phyloP scores from a whole-genome alignment of 2,329 filamentous ascomycete species.

The Trichoderma guizhouense region DNA sequence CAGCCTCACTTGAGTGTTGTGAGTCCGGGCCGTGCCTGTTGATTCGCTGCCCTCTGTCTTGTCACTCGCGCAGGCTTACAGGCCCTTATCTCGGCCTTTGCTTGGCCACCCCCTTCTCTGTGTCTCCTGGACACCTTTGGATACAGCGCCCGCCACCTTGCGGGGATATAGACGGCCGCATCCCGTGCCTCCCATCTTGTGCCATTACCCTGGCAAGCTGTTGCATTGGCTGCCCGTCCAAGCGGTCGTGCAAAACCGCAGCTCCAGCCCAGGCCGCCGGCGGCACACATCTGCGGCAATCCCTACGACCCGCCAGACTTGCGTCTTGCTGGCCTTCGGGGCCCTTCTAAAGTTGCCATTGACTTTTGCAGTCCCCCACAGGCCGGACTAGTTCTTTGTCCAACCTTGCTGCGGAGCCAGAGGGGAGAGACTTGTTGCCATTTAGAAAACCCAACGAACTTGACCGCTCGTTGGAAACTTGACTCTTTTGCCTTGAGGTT shows the following conservation, averaged over 20 bases:
- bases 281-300: not conserved
- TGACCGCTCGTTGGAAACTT: constrained; percentile 3
- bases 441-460: not conserved
- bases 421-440: not conserved
- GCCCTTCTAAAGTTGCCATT: not conserved
- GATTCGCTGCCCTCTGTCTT: not conserved
- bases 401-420: not conserved
- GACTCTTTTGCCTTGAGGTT: not conserved
- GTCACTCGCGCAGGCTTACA: not conserved
- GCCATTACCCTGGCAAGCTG: not conserved
- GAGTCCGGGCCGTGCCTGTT: not conserved
- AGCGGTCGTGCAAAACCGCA: not conserved
- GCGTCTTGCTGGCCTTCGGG: not conserved
- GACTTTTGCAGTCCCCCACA: not conserved
- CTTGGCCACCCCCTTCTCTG: not conserved
- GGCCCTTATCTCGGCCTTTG: not conserved
- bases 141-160: not conserved
- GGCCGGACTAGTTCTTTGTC: not conserved
- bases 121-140: not conserved
- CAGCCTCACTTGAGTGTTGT: constrained; percentile 12
- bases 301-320: not conserved
- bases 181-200: not conserved
- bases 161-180: not conserved
- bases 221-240: not conserved
- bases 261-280: not conserved